Evolutionary conservation across 2,329 filamentous ascomycete genomes (phyloP).

Genomic region (Coleophoma eucalyptorum): DNA sequence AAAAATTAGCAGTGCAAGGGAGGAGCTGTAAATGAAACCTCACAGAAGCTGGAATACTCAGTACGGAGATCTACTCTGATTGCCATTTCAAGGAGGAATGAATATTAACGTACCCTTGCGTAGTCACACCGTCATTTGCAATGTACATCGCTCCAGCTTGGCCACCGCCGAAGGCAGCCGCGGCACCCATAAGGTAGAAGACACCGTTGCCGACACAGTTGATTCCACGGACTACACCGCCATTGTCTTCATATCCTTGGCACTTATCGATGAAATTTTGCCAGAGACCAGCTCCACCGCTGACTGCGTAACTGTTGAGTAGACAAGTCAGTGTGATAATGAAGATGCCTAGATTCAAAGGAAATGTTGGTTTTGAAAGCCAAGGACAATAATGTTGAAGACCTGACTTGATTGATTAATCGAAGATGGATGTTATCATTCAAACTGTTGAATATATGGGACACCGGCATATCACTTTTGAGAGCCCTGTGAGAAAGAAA

Average conservation of each 20-base stretch:
- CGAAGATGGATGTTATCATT: background rate
- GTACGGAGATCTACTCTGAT: background rate
- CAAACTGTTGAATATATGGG: background rate
- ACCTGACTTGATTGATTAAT: background rate
- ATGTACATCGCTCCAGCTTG: conserved; percentile 3
- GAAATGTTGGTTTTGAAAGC: background rate
- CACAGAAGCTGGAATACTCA: background rate
- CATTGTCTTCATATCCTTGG: conserved; percentile 3
- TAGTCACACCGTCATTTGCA: conserved; percentile 1
- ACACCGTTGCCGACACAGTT: conserved; percentile 2
- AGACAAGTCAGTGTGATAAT: conserved; percentile 1
- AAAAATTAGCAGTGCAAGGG: background rate
- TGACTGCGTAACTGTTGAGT: background rate
- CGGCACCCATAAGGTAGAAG: conserved; percentile 4
- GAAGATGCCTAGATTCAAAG: background rate
- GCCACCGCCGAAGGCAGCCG: conserved; percentile 2
- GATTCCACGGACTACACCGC: conserved; percentile 3
- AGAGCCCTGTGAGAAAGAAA: background rate
- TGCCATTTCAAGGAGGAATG: background rate
- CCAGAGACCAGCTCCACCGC: conserved; percentile 1
- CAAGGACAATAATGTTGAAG: background rate
- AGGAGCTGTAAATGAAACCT: conserved; percentile 1
- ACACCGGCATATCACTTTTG: background rate
- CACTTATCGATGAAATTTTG: conserved; percentile 1
- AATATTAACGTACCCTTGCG: conserved; percentile 2